A percentile compares a stretch with the other conserved stretches of the same genome.
Conservation (phyloP, 2,329 filamentous ascomycete genomes). For the Aureobasidium sp. region DNA sequence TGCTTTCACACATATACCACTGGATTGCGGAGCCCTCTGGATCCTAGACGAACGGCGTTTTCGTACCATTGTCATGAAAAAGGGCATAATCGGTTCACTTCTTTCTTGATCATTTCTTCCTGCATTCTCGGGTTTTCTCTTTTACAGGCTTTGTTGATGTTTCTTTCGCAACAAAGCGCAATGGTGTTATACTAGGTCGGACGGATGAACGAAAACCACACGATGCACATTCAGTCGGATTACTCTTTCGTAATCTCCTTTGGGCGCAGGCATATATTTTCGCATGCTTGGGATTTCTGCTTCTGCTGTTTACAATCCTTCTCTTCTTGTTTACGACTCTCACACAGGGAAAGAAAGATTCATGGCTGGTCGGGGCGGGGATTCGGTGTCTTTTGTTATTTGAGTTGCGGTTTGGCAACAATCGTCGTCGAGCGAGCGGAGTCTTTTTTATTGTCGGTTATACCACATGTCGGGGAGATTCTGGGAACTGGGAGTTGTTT, state of each 20-base stretch:
- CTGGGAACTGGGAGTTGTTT: slow-evolving; percentile 13
- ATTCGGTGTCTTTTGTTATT: slow-evolving; percentile 10
- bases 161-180: slow-evolving; percentile 15
- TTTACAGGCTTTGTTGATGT: slow-evolving; percentile 7
- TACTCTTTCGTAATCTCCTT: slow-evolving; percentile 17
- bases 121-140: slow-evolving; percentile 12
- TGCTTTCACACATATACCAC: slow-evolving; percentile 17
- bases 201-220: slow-evolving; percentile 12
- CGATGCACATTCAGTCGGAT: slow-evolving; percentile 19
- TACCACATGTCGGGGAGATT: slow-evolving; percentile 14
- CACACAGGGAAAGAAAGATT: slow-evolving; percentile 17
- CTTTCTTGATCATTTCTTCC: slow-evolving; percentile 12
- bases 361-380: slow-evolving; percentile 12
- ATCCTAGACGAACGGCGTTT: slow-evolving; percentile 19
- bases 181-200: slow-evolving; percentile 16
- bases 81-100: slow-evolving; percentile 15
- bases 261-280: slow-evolving; percentile 14
- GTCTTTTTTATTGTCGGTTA: slow-evolving; percentile 14
- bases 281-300: slow-evolving; percentile 11
- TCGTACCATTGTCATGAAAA: slow-evolving; percentile 16
- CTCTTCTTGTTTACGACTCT: slow-evolving; percentile 18
- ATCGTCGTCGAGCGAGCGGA: slow-evolving; percentile 15
- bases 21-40: slow-evolving; percentile 15
- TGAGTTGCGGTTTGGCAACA: slow-evolving; percentile 13
- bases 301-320: slow-evolving; percentile 14